Evolutionary conservation across 805 yeast genomes (phyloP).

Genomic region (Jamesozyma spencerorum): DNA sequence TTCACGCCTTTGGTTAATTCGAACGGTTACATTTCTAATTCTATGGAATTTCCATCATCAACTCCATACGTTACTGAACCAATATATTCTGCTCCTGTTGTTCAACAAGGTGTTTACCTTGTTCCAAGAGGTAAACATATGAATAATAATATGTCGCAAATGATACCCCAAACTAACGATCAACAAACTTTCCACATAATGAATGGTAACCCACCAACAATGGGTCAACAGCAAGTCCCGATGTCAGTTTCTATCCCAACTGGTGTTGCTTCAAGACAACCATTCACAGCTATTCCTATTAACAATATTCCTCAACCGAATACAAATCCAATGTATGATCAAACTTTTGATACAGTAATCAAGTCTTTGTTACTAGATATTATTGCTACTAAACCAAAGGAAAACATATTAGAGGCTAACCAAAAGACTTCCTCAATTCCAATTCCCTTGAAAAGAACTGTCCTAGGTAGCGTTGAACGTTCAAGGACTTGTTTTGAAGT

Average conservation of each 20-base stretch:
- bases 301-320: neutral
- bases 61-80: constrained; percentile 2
- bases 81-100: constrained; percentile 1
- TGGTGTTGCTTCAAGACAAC: neutral
- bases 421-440: neutral
- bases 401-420: constrained; percentile 35
- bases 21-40: neutral
- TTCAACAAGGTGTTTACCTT: constrained; percentile 2
- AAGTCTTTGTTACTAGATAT: neutral
- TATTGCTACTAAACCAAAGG: neutral
- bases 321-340: no score
- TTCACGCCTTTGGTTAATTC: neutral
- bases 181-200: neutral
- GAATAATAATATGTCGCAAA: neutral
- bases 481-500: neutral
- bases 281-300: neutral
- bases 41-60: constrained; percentile 1
- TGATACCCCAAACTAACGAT: constrained; percentile 1
- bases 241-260: neutral
- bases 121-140: constrained; percentile 1
- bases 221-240: neutral
- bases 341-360: neutral
- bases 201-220: neutral
- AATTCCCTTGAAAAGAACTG: constrained; percentile 2
- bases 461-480: neutral